Conservation (phyloP, 164 flowering plant genomes). For the Amborella trichopoda region DNA sequence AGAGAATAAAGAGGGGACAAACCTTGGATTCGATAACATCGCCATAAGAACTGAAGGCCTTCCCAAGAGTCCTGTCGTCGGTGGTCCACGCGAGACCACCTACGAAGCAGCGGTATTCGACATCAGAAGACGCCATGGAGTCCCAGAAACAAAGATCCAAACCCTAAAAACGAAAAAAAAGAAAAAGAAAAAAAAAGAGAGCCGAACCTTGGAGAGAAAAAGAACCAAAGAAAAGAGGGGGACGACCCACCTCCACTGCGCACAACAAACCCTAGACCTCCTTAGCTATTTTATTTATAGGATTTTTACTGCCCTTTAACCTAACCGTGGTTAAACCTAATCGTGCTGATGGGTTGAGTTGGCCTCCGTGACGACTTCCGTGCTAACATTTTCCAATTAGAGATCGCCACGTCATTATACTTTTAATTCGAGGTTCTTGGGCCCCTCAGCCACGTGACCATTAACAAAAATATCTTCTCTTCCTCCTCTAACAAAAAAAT, state of each 20-base stretch:
- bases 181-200: neutral
- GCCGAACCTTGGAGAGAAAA: neutral
- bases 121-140: slow-evolving; percentile 13
- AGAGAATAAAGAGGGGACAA: slow-evolving; percentile 4
- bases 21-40: slow-evolving; percentile 23
- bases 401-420: too few relatives aligned
- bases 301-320: neutral
- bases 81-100: slow-evolving; percentile 24
- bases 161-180: neutral
- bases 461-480: too few relatives aligned
- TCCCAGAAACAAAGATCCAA: neutral
- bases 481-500: too few relatives aligned
- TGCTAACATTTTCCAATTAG: too few relatives aligned
- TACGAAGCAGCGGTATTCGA: slow-evolving; percentile 22
- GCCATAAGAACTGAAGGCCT: slow-evolving; percentile 17
- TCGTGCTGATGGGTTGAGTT: too few relatives aligned
- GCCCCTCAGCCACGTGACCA: too few relatives aligned
- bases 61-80: slow-evolving; percentile 14
- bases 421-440: too few relatives aligned
- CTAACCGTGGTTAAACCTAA: neutral
- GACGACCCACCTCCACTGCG: neutral
- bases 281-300: neutral
- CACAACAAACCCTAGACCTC: neutral
- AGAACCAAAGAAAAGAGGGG: neutral
- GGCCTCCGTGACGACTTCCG: too few relatives aligned